Conservation (phyloP, 371 early-diverging fungal species). For the Syncephalastrum racemosum region DNA sequence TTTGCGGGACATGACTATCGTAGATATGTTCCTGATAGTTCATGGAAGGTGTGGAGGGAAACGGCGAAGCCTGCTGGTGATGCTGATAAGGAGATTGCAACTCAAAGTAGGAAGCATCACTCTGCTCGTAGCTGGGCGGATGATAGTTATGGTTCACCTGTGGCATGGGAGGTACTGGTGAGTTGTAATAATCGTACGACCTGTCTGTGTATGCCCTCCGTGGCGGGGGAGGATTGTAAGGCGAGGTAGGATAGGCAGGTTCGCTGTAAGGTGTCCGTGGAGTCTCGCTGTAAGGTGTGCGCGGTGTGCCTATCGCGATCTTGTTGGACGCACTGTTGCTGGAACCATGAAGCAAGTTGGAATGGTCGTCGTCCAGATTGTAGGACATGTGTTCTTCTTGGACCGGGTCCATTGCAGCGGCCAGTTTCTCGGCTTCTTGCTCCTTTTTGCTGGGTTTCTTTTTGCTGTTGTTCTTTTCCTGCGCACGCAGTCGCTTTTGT, state of each 20-base stretch:
- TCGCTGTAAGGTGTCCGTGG: constrained; percentile 6
- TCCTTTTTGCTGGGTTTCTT: constrained; percentile 13
- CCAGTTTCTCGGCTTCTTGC: not conserved
- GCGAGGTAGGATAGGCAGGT: not conserved
- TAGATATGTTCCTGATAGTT: not conserved
- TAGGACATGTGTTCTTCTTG: no score
- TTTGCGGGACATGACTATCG: not conserved
- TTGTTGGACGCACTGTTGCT: no score
- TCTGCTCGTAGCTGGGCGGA: not conserved
- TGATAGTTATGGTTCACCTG: constrained; percentile 1
- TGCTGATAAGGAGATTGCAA: constrained; percentile 6
- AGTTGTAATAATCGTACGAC: constrained; percentile 2
- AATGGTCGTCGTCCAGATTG: no score
- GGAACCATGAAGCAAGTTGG: no score
- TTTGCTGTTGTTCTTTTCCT: constrained; percentile 25
- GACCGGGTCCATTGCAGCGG: no score
- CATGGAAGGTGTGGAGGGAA: constrained; percentile 1
- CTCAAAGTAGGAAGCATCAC: constrained; percentile 8
- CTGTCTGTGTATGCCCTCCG: constrained; percentile 1
- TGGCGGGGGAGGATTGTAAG: constrained; percentile 2
- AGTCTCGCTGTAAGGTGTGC: constrained; percentile 6
- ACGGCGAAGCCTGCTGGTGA: not conserved
- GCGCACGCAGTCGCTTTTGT: constrained; percentile 25
- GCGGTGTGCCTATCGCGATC: not conserved
- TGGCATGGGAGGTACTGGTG: constrained; percentile 4